Evolutionary conservation across 306 rosid species (phyloP).

Genomic region (Sicyos baderoa): DNA sequence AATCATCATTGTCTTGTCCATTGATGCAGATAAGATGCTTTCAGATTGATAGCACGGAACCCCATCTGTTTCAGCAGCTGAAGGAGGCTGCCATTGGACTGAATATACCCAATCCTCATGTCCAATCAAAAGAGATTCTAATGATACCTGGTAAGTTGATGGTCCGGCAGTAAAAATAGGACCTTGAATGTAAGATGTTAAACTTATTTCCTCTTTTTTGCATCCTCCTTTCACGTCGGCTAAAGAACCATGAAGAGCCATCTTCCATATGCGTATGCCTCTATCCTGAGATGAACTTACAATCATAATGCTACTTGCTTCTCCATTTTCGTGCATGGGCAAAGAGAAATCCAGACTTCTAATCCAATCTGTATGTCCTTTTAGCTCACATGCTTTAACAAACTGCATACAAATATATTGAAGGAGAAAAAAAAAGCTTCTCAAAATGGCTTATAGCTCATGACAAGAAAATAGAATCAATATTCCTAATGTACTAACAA

Average conservation of each 20-base stretch:
- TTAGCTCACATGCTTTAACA: constrained; percentile 68
- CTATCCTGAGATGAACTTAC: constrained; percentile 91
- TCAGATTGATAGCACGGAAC: constrained; percentile 52
- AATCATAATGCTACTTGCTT: constrained; percentile 51
- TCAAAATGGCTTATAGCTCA: not conserved
- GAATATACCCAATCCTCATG: constrained; percentile 99
- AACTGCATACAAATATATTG: constrained; percentile 43
- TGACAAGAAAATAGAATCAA: constrained; percentile 15
- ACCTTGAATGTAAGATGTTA: constrained; percentile 84
- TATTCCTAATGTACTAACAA: constrained; percentile 9
- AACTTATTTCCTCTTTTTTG: constrained; percentile 47
- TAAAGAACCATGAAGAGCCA: constrained; percentile 32
- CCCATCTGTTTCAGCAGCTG: constrained; percentile 36
- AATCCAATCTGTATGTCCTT: constrained; percentile 97
- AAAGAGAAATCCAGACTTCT: constrained; percentile 89
- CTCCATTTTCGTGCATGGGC: constrained; percentile 46
- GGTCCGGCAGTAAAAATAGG: constrained; percentile 69
- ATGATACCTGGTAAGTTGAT: constrained; percentile 66
- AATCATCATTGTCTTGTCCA: constrained; percentile 99
- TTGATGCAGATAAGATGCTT: constrained; percentile 91
- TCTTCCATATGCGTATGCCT: constrained; percentile 90
- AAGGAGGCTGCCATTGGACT: constrained; percentile 85
- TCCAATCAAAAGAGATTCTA: constrained; percentile 88
- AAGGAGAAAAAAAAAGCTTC: constrained; percentile 18
- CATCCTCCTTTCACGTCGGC: constrained; percentile 31